phyloP scores from a whole-genome alignment of 768 basidiomycete genomes.

The Rhodotorula paludigena region DNA sequence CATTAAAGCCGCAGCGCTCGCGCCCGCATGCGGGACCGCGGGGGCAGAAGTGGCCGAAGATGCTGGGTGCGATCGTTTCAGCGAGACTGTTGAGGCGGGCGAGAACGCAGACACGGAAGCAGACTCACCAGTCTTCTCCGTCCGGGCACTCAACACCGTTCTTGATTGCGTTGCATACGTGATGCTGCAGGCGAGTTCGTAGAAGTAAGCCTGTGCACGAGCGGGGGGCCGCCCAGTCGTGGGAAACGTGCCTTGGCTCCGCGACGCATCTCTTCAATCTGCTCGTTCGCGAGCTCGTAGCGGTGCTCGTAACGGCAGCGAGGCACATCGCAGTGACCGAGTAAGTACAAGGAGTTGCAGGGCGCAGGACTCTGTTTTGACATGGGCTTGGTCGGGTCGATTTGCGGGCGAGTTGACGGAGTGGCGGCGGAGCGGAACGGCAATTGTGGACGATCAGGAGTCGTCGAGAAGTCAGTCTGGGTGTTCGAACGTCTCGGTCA shows the following conservation, averaged over 20 bases:
- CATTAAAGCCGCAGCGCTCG: slow-evolving; percentile 30
- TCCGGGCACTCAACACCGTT: slow-evolving; percentile 28
- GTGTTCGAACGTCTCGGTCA: not conserved
- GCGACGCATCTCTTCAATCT: slow-evolving; percentile 31
- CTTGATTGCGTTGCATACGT: slow-evolving; percentile 34
- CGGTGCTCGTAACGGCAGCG: slow-evolving; percentile 29
- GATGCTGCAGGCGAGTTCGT: slow-evolving; percentile 23
- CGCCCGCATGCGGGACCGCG: slow-evolving; percentile 29
- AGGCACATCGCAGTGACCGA: slow-evolving; percentile 32
- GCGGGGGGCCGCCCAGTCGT: too few species aligned
- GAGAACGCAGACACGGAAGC: not conserved
- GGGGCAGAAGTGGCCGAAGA: slow-evolving; percentile 31
- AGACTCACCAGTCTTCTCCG: slow-evolving; percentile 20
- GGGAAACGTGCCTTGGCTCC: slow-evolving; percentile 28
- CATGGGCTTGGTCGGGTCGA: slow-evolving; percentile 32
- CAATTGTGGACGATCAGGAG: not conserved
- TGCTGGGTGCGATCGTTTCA: not conserved
- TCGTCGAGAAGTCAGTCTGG: not conserved
- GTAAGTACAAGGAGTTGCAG: slow-evolving; percentile 30
- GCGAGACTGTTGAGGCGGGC: not conserved
- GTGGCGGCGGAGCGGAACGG: not conserved
- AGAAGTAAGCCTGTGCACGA: too few species aligned
- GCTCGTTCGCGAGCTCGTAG: slow-evolving; percentile 24
- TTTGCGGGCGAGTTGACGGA: not conserved
- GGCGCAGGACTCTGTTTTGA: slow-evolving; percentile 30